A percentile compares a stretch with the other conserved stretches of the same genome.
These are phyloP conservation scores for Mycena vulgaris DNA, from an alignment of 768 basidiomycete genomes.

Conservation along the genomic window DNA sequence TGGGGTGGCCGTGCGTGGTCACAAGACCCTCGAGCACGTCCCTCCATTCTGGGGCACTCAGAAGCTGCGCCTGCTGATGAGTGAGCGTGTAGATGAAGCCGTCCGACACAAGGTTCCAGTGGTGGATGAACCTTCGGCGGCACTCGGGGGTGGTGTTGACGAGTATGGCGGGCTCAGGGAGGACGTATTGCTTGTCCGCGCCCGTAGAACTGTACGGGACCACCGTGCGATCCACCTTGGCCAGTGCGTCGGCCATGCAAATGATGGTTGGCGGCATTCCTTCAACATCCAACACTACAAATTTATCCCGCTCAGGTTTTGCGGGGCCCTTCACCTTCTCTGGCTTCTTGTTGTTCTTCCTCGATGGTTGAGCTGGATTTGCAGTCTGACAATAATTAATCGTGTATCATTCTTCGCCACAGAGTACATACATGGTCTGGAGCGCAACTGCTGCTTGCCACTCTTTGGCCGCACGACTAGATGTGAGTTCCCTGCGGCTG, in stretches of 20 bases:
- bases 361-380: too few relatives aligned
- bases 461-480: too few relatives aligned
- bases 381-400: too few relatives aligned
- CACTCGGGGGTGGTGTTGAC: constrained; percentile 1
- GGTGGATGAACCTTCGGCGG: not conserved
- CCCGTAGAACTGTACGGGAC: not conserved
- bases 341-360: too few relatives aligned
- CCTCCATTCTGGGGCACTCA: not conserved
- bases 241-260: not conserved
- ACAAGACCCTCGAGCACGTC: not conserved
- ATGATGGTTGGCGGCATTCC: not conserved
- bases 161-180: not conserved
- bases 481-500: too few relatives aligned
- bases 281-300: not conserved
- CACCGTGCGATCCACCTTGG: not conserved
- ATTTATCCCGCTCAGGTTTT: not conserved
- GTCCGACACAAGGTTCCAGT: not conserved
- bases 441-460: too few relatives aligned
- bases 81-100: not conserved
- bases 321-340: too few relatives aligned
- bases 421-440: too few relatives aligned
- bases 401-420: too few relatives aligned
- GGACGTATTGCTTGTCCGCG: not conserved
- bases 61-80: not conserved
- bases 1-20: not conserved